Evolutionary conservation across 2,329 filamentous ascomycete species (phyloP).

Genomic region (Claviceps africana): DNA sequence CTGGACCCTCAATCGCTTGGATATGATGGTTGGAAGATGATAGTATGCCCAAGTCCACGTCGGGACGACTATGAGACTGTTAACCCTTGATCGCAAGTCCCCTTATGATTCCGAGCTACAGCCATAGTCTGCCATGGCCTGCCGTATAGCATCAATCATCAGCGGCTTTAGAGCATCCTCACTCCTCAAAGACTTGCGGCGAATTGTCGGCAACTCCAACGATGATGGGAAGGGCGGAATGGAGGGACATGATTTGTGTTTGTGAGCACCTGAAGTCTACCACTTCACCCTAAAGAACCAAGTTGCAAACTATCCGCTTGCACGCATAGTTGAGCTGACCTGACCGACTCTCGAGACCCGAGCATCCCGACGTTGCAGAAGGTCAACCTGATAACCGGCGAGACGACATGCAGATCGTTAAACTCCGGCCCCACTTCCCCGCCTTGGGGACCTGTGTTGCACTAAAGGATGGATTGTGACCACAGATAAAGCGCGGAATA

Average conservation of each 20-base stretch:
- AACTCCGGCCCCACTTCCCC: too few relatives aligned
- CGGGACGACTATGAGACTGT: conserved; percentile 44
- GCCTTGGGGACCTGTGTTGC: too few relatives aligned
- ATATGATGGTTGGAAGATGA: conserved; percentile 41
- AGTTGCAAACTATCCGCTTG: too few relatives aligned
- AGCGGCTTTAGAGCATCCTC: conserved; percentile 45
- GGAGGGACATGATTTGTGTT: not conserved
- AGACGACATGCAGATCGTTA: too few relatives aligned
- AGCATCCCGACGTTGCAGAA: too few relatives aligned
- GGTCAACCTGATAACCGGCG: too few relatives aligned
- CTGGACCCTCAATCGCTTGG: conserved; percentile 31
- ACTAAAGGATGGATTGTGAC: too few relatives aligned
- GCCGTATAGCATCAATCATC: conserved; percentile 40
- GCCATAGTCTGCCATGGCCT: conserved; percentile 35
- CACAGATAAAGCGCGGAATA: too few relatives aligned
- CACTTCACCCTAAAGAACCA: too few relatives aligned
- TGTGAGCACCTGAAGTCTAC: not conserved
- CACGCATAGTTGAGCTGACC: too few relatives aligned
- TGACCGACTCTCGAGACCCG: too few relatives aligned
- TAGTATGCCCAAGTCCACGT: conserved; percentile 55
- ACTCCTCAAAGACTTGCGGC: conserved; percentile 35
- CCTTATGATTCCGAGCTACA: conserved; percentile 7
- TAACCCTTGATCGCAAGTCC: conserved; percentile 22
- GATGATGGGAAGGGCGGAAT: conserved; percentile 32
- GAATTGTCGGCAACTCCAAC: conserved; percentile 48